phyloP scores from a whole-genome alignment of 1,139 yeast genomes.

The Protomyces gravidus region DNA sequence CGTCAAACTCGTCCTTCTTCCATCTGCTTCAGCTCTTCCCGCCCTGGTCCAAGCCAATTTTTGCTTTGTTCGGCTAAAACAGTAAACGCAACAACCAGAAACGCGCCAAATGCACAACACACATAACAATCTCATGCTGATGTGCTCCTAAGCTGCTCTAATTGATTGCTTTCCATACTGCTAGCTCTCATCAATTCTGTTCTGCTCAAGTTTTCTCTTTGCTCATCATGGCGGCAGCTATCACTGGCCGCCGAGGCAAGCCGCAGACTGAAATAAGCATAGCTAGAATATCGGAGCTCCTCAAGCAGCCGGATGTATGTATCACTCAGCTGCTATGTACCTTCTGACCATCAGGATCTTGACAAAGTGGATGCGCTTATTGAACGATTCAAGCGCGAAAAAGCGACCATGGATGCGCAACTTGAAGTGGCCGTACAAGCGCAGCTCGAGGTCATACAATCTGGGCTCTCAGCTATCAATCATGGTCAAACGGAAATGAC shows the following conservation, averaged over 20 bases:
- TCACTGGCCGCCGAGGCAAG: background rate
- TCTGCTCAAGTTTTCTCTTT: too few relatives aligned
- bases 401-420: conserved; percentile 66
- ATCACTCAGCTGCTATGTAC: background rate
- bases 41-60: too few relatives aligned
- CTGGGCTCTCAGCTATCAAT: conserved; percentile 40
- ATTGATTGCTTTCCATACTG: too few relatives aligned
- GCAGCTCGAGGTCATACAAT: conserved; percentile 54
- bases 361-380: conserved; percentile 53
- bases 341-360: conserved; percentile 46
- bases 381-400: conserved; percentile 63
- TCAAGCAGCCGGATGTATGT: conserved; percentile 38
- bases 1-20: too few relatives aligned
- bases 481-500: conserved; percentile 39
- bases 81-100: too few relatives aligned
- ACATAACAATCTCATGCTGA: too few relatives aligned
- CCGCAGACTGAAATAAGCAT: background rate
- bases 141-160: too few relatives aligned
- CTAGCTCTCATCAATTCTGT: too few relatives aligned
- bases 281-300: conserved; percentile 35
- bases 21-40: too few relatives aligned
- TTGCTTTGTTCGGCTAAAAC: too few relatives aligned
- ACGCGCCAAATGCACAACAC: too few relatives aligned
- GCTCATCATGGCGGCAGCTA: background rate
- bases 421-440: conserved; percentile 59